These are phyloP conservation scores for Pseudogymnoascus destructans DNA, from an alignment of 2,329 filamentous ascomycete genomes.

Conservation along the genomic window DNA sequence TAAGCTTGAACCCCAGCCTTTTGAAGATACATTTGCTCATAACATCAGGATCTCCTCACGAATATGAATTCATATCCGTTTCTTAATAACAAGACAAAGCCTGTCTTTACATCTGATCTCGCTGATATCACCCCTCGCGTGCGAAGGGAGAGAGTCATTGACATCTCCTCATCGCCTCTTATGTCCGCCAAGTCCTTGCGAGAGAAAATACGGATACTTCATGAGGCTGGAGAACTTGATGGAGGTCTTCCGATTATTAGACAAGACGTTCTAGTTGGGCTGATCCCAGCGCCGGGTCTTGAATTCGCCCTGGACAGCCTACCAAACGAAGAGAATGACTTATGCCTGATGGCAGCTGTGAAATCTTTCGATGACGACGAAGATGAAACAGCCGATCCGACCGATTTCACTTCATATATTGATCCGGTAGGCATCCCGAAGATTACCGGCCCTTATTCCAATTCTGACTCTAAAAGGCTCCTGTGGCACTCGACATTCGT, in stretches of 20 bases:
- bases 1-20: slow-evolving; percentile 30
- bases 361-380: slow-evolving; percentile 52
- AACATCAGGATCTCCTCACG: slow-evolving; percentile 63
- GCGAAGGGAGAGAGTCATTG: slow-evolving; percentile 67
- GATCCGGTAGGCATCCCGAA: slow-evolving; percentile 51
- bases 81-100: slow-evolving; percentile 90
- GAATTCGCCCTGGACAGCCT: slow-evolving; percentile 85
- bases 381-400: slow-evolving; percentile 46
- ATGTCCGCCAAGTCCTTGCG: slow-evolving; percentile 67
- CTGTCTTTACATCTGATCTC: slow-evolving; percentile 77
- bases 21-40: slow-evolving; percentile 11
- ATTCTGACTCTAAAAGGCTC: slow-evolving; percentile 41
- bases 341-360: slow-evolving; percentile 72
- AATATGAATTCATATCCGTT: slow-evolving; percentile 97
- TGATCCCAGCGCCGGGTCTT: slow-evolving; percentile 88
- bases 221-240: slow-evolving; percentile 79
- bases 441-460: neutral
- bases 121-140: slow-evolving; percentile 72
- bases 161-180: slow-evolving; percentile 71
- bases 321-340: slow-evolving; percentile 54
- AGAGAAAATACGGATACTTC: slow-evolving; percentile 65
- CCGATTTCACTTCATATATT: slow-evolving; percentile 82
- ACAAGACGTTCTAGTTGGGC: slow-evolving; percentile 65
- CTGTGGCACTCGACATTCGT: slow-evolving; percentile 74
- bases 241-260: slow-evolving; percentile 80